Conservation (phyloP, 1,284 basidiomycete genomes). For the Anthracocystis walkeri region DNA sequence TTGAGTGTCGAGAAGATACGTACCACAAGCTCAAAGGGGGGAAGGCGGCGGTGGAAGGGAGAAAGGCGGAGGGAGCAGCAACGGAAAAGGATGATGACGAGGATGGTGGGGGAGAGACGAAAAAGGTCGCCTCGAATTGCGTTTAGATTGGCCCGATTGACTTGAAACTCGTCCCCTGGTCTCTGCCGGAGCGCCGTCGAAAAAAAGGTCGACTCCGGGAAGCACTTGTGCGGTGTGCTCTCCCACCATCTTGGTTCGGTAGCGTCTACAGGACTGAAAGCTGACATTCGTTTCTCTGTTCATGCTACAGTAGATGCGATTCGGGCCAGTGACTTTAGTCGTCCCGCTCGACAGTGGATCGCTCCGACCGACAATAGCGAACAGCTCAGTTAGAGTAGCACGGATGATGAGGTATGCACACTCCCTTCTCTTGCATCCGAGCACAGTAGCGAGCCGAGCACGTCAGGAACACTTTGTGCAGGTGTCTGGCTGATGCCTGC, state of each 20-base stretch:
- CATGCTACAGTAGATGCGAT: too few species aligned
- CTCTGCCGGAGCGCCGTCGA: conserved; percentile 3
- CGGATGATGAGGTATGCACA: too few species aligned
- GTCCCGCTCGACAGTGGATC: too few species aligned
- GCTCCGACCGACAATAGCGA: too few species aligned
- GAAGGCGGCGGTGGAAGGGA: conserved; percentile 21
- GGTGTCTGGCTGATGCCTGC: too few species aligned
- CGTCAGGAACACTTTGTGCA: too few species aligned
- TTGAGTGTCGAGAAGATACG: conserved; percentile 12
- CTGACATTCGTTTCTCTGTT: too few species aligned
- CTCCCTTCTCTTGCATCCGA: too few species aligned
- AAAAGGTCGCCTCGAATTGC: background rate
- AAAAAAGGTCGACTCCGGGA: background rate
- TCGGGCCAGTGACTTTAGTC: too few species aligned
- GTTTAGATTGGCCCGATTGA: background rate
- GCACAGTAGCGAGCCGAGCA: too few species aligned
- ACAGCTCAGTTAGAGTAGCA: too few species aligned
- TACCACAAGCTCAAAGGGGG: conserved; percentile 50
- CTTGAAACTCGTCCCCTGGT: background rate
- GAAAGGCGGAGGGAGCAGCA: conserved; percentile 24
- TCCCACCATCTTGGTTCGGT: background rate
- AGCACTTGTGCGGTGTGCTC: background rate
- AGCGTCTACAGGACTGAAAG: too few species aligned
- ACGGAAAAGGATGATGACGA: conserved; percentile 33
- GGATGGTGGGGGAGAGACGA: conserved; percentile 16